Conservation (phyloP, 208 protist species). For the Trypanosoma platydactyli region DNA sequence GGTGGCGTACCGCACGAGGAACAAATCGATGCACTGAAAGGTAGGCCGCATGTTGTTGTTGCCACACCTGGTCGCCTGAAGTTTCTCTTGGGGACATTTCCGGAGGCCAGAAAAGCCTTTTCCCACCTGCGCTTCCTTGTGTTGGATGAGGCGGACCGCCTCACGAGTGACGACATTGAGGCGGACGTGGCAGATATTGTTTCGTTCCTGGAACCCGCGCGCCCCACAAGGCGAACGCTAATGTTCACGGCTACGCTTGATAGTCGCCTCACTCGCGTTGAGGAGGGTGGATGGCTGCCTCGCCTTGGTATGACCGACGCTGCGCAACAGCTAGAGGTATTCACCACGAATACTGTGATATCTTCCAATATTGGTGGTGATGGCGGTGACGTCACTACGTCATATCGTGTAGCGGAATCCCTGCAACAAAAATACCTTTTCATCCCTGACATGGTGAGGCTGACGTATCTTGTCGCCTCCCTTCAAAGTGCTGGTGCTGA, state of each 20-base stretch:
- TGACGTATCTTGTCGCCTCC: conserved; percentile 73
- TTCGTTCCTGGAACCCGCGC: conserved; percentile 33
- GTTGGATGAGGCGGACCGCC: conserved; percentile 84
- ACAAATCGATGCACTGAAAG: conserved; percentile 74
- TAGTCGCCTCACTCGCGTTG: conserved; percentile 44
- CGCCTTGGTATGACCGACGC: conserved; percentile 44
- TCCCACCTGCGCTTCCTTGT: conserved; percentile 77
- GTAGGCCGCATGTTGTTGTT: conserved; percentile 79
- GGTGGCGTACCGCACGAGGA: conserved; percentile 76
- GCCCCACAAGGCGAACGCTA: conserved; percentile 44
- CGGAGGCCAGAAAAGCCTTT: conserved; percentile 61
- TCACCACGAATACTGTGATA: conserved; percentile 25
- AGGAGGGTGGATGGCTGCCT: conserved; percentile 28
- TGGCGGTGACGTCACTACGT: not conserved
- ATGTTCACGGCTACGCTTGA: conserved; percentile 84
- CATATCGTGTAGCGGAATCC: conserved; percentile 42
- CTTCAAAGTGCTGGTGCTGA: conserved; percentile 54
- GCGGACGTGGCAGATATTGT: conserved; percentile 53
- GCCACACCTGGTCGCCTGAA: conserved; percentile 78
- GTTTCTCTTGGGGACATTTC: conserved; percentile 58
- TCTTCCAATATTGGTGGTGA: not conserved
- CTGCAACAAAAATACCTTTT: conserved; percentile 73
- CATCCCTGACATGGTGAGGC: conserved; percentile 83
- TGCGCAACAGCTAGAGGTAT: conserved; percentile 27
- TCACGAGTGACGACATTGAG: conserved; percentile 76